phyloP scores from a whole-genome alignment of 1,284 basidiomycete genomes.

The Cutaneotrichosporon curvatum region DNA sequence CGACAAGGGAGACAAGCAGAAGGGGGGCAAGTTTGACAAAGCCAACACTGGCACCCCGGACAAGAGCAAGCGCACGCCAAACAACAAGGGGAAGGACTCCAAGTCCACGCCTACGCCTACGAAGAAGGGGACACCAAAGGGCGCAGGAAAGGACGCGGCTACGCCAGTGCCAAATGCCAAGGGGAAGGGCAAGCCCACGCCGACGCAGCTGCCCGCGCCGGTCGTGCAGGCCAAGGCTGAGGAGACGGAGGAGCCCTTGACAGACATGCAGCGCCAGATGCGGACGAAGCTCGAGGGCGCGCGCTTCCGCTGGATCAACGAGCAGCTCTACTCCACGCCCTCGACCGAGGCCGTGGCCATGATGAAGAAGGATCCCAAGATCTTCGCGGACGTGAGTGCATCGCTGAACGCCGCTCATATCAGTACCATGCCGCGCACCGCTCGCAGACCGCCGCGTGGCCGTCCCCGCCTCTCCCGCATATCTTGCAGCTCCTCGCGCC shows the following conservation, averaged over 20 bases:
- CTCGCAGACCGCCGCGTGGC: conserved; percentile 82
- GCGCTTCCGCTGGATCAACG: conserved; percentile 83
- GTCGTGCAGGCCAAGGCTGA: conserved; percentile 10
- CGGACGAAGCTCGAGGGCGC: conserved; percentile 73
- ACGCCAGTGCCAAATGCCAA: neutral
- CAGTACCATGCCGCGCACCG: conserved; percentile 90
- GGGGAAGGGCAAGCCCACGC: conserved; percentile 11
- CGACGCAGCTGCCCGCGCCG: conserved; percentile 23
- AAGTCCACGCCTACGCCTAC: neutral
- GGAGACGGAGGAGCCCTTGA: conserved; percentile 49
- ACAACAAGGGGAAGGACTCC: neutral
- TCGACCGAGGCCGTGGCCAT: conserved; percentile 66
- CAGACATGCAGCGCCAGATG: conserved; percentile 65
- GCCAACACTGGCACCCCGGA: conserved; percentile 1
- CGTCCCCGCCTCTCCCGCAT: conserved; percentile 75
- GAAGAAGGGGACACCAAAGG: conserved; percentile 5
- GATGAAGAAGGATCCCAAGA: conserved; percentile 69
- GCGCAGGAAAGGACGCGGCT: conserved; percentile 2
- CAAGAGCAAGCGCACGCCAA: neutral
- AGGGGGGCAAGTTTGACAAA: neutral
- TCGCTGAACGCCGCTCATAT: neutral
- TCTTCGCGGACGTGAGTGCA: conserved; percentile 63
- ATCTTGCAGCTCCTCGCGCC: conserved; percentile 57
- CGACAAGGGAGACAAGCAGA: neutral
- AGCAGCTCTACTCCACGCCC: conserved; percentile 73